Evolutionary conservation across 116 monocot genomes (phyloP).

Genomic region (Posidonia oceanica): DNA sequence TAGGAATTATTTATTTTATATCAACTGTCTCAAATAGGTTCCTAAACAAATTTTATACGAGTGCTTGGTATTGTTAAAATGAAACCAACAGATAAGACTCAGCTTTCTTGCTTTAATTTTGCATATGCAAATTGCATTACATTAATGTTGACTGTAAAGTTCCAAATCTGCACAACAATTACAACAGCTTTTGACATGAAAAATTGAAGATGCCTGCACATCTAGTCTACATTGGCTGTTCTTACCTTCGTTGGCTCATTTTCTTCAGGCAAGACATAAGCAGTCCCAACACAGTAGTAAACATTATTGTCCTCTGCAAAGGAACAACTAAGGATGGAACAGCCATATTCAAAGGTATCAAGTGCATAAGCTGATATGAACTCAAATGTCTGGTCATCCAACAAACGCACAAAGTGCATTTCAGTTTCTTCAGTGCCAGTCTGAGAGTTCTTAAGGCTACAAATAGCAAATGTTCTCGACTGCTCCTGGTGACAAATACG

Average conservation of each 20-base stretch:
- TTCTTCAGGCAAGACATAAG: slow-evolving; percentile 96
- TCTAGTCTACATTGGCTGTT: no score
- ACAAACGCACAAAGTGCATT: slow-evolving; percentile 76
- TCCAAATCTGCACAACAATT: no score
- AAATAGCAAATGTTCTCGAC: slow-evolving; percentile 83
- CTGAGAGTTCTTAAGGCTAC: slow-evolving; percentile 54
- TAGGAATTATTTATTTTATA: neutral
- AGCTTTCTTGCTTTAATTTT: no score
- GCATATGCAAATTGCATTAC: no score
- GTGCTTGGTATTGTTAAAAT: no score
- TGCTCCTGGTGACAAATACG: slow-evolving; percentile 97
- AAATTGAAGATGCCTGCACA: no score
- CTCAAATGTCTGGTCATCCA: slow-evolving; percentile 97
- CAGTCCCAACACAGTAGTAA: slow-evolving; percentile 96
- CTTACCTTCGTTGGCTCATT: slow-evolving; percentile 84
- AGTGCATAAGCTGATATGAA: slow-evolving; percentile 66
- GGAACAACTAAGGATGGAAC: slow-evolving; percentile 91
- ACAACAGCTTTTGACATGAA: neutral
- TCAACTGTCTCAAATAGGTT: neutral
- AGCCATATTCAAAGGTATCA: slow-evolving; percentile 84
- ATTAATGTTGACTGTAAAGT: no score
- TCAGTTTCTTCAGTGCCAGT: slow-evolving; percentile 61
- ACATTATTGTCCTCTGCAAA: slow-evolving; percentile 85
- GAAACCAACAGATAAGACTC: no score
- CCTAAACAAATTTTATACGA: neutral